These are phyloP conservation scores for Penicillium sp. DNA, from an alignment of 2,329 filamentous ascomycete genomes.

Conservation along the genomic window DNA sequence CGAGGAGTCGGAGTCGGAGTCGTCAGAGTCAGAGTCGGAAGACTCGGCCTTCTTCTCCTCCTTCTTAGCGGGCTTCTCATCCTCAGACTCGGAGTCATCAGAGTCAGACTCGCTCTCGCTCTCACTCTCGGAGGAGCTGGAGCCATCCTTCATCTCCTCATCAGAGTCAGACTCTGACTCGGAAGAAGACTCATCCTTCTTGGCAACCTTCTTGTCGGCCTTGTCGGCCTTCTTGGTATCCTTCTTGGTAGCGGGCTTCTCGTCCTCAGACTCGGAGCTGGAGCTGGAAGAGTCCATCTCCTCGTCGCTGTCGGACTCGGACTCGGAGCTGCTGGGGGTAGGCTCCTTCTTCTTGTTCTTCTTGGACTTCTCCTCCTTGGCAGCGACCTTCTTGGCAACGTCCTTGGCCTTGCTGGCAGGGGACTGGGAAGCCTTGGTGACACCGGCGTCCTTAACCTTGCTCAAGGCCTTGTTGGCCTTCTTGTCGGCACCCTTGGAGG, in stretches of 20 bases:
- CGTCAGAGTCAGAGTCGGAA: slow-evolving; percentile 28
- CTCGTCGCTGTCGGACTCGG: slow-evolving; percentile 32
- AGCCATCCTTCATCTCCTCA: slow-evolving; percentile 34
- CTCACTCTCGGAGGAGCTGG: slow-evolving; percentile 21
- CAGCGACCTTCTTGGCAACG: slow-evolving; percentile 38
- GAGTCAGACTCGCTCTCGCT: slow-evolving; percentile 27
- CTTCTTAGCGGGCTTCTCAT: slow-evolving; percentile 36
- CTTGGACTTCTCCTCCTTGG: slow-evolving; percentile 40
- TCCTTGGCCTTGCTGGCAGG: slow-evolving; percentile 45
- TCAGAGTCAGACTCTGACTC: slow-evolving; percentile 30
- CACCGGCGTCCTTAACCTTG: slow-evolving; percentile 46
- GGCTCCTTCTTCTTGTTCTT: slow-evolving; percentile 44
- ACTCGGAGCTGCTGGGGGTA: slow-evolving; percentile 25
- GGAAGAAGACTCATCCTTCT: slow-evolving; percentile 31
- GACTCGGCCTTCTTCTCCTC: slow-evolving; percentile 30
- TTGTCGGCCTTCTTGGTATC: slow-evolving; percentile 24
- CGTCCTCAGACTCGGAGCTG: slow-evolving; percentile 31
- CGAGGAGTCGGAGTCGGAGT: slow-evolving; percentile 26
- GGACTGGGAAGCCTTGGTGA: slow-evolving; percentile 43
- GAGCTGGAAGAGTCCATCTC: slow-evolving; percentile 20
- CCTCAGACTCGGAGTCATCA: slow-evolving; percentile 32
- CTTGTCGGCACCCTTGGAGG: slow-evolving; percentile 38
- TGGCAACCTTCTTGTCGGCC: slow-evolving; percentile 25
- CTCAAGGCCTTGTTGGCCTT: slow-evolving; percentile 40
- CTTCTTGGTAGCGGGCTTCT: slow-evolving; percentile 28